Evolutionary conservation across 176 grass and related monocot genomes (phyloP).

Genomic region (Oryza meridionalis): DNA sequence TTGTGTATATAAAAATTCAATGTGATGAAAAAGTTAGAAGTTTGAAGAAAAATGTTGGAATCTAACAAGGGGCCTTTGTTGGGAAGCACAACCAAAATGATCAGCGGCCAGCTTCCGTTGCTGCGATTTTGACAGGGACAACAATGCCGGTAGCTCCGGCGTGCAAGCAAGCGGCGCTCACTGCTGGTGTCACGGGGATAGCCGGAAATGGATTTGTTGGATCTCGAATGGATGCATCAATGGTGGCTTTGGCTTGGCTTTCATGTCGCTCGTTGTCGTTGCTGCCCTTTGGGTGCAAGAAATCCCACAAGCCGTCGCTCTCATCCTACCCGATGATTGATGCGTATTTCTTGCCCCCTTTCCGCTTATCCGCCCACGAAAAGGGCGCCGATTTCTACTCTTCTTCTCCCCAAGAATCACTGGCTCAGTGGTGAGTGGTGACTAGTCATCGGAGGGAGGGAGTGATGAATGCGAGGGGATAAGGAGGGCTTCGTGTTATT

Average conservation of each 20-base stretch:
- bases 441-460: background rate
- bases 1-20: too few relatives aligned
- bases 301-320: slow-evolving; percentile 16
- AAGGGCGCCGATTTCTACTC: background rate
- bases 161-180: slow-evolving; percentile 45
- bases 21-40: too few relatives aligned
- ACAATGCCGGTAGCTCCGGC: slow-evolving; percentile 2
- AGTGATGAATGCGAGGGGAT: background rate
- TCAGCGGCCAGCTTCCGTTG: too few relatives aligned
- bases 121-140: background rate
- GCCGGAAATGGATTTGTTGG: background rate
- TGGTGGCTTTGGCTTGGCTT: background rate
- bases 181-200: background rate
- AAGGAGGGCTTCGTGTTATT: background rate
- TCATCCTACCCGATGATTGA: background rate
- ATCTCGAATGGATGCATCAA: background rate
- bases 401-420: background rate
- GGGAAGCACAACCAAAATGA: too few relatives aligned
- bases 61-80: too few relatives aligned
- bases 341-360: slow-evolving; percentile 4
- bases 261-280: slow-evolving; percentile 38
- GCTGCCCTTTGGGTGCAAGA: slow-evolving; percentile 49
- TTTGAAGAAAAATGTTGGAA: too few relatives aligned
- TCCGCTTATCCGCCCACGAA: slow-evolving; percentile 12
- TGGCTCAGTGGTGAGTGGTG: background rate